phyloP scores from a whole-genome alignment of 306 rosid genomes.

The Ormosia emarginata region DNA sequence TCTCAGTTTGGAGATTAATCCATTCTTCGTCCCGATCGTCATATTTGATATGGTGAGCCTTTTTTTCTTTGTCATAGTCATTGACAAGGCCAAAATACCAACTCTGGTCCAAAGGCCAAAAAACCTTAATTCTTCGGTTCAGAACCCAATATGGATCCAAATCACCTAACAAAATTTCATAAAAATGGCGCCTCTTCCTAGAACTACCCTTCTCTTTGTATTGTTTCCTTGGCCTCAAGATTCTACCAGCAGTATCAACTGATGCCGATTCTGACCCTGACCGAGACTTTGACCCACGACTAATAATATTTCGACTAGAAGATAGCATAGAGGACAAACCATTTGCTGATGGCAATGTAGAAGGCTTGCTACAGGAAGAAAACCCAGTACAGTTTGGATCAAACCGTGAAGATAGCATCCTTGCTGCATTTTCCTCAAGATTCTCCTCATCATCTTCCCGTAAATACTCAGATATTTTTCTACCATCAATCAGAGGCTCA shows the following conservation, averaged over 20 bases:
- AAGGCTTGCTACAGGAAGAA: slow-evolving; percentile 46
- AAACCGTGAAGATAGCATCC: slow-evolving; percentile 82
- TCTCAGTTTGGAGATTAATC: slow-evolving; percentile 69
- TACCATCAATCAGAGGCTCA: slow-evolving; percentile 27
- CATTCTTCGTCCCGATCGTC: slow-evolving; percentile 89
- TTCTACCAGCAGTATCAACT: slow-evolving; percentile 60
- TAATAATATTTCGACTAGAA: slow-evolving; percentile 42
- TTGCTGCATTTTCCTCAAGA: slow-evolving; percentile 87
- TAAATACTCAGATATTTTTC: slow-evolving; percentile 27
- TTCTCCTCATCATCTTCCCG: slow-evolving; percentile 70
- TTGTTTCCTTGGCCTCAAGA: slow-evolving; percentile 72
- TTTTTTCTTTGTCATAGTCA: slow-evolving; percentile 59
- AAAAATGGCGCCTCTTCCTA: slow-evolving; percentile 74
- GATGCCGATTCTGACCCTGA: slow-evolving; percentile 60
- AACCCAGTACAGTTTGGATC: slow-evolving; percentile 78
- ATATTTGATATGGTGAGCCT: slow-evolving; percentile 72
- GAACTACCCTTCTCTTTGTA: slow-evolving; percentile 44
- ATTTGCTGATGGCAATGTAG: slow-evolving; percentile 39
- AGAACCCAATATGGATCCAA: slow-evolving; percentile 63
- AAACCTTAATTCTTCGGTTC: slow-evolving; percentile 66
- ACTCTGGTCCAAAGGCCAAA: slow-evolving; percentile 79
- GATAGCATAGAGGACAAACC: slow-evolving; percentile 43
- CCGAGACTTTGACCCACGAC: slow-evolving; percentile 35
- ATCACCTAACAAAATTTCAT: slow-evolving; percentile 56
- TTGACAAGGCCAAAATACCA: slow-evolving; percentile 78